A percentile compares a stretch with the other conserved stretches of the same genome.
phyloP scores from a whole-genome alignment of 2,329 filamentous ascomycete genomes.

The Berkeleyomyces rouxiae region DNA sequence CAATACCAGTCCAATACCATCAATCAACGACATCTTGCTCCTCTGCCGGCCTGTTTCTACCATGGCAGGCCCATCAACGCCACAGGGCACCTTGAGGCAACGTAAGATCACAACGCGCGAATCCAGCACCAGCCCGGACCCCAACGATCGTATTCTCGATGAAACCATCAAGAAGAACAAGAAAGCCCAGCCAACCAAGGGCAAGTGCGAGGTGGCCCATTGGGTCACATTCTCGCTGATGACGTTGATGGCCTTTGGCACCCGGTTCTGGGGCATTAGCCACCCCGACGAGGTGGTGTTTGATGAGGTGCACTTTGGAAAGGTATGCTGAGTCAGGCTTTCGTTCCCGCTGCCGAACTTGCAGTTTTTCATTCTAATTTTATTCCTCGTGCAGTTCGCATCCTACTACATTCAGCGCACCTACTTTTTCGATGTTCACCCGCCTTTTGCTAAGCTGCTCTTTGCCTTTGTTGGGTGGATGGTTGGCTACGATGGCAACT shows the following conservation, averaged over 20 bases:
- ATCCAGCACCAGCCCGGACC: constrained; percentile 27
- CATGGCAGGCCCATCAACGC: constrained; percentile 34
- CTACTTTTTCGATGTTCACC: constrained; percentile 99
- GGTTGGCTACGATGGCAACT: constrained; percentile 89
- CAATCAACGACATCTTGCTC: background rate
- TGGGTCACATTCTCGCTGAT: constrained; percentile 60
- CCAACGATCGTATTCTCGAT: constrained; percentile 22
- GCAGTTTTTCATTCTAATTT: constrained; percentile 4
- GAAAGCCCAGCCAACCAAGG: constrained; percentile 18
- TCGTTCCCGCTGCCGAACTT: background rate
- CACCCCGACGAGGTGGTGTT: constrained; percentile 96
- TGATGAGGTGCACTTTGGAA: constrained; percentile 98
- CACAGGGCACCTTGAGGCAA: constrained; percentile 43
- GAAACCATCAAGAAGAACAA: constrained; percentile 28
- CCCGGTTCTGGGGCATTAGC: constrained; percentile 88
- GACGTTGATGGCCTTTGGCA: constrained; percentile 72
- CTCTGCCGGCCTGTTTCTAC: constrained; percentile 15
- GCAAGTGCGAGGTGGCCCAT: constrained; percentile 61
- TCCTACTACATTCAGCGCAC: constrained; percentile 84
- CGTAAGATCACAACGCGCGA: constrained; percentile 30
- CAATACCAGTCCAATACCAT: background rate
- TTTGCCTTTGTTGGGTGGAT: constrained; percentile 96
- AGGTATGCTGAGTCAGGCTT: constrained; percentile 41
- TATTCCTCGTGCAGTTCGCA: constrained; percentile 37
- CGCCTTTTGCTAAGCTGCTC: constrained; percentile 92